These are phyloP conservation scores for Apiospora koreana DNA, from an alignment of 2,329 filamentous ascomycete genomes.

Conservation along the genomic window DNA sequence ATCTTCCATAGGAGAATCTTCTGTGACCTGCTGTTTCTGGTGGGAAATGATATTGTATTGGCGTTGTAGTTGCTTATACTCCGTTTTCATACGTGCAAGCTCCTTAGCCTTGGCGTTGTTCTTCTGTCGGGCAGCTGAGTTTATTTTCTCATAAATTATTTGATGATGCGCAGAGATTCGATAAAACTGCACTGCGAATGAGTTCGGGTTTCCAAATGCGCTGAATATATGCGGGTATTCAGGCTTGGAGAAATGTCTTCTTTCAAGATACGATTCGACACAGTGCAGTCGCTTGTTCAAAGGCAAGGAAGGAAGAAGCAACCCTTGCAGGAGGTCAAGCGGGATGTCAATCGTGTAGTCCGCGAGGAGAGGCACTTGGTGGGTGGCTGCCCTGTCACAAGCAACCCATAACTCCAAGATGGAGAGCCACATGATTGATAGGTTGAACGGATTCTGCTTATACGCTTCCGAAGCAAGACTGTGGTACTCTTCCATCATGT, in stretches of 20 bases:
- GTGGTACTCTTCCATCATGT: neutral
- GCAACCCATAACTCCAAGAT: slow-evolving; percentile 10
- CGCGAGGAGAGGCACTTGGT: neutral
- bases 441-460: neutral
- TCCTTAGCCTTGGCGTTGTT: neutral
- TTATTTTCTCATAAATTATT: neutral
- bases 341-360: slow-evolving; percentile 10
- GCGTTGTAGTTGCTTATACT: neutral
- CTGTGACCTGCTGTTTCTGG: neutral
- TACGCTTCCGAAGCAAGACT: neutral
- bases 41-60: neutral
- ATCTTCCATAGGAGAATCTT: neutral
- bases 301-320: neutral
- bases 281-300: neutral
- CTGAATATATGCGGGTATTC: neutral
- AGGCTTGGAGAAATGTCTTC: neutral
- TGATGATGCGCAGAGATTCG: neutral
- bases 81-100: neutral
- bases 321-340: neutral
- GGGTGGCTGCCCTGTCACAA: neutral
- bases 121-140: neutral
- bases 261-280: neutral
- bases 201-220: neutral
- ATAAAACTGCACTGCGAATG: slow-evolving; percentile 14
- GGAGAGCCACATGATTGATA: slow-evolving; percentile 7